Evolutionary conservation across 768 basidiomycete genomes (phyloP).

Genomic region (Mycena albidolilacea): DNA sequence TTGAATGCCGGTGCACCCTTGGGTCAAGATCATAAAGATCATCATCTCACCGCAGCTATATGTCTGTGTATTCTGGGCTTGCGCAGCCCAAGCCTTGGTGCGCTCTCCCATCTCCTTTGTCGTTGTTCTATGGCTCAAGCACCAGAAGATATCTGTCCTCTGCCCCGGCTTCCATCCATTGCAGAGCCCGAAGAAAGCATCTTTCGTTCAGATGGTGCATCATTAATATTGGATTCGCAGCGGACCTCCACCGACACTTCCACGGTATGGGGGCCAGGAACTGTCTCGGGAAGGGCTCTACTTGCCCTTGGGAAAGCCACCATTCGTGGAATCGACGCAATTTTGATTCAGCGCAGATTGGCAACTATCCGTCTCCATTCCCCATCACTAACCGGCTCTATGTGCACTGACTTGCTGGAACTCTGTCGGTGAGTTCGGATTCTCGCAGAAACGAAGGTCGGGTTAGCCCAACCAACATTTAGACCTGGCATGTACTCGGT

Average conservation of each 20-base stretch:
- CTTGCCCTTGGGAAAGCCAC: conserved; percentile 42
- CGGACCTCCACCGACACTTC: conserved; percentile 24
- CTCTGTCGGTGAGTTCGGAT: conserved; percentile 20
- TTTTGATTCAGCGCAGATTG: conserved; percentile 37
- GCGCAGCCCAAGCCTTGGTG: too few species aligned
- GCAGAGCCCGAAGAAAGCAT: too few species aligned
- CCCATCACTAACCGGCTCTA: not conserved
- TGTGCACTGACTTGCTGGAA: conserved; percentile 27
- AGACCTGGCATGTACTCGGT: conserved; percentile 20
- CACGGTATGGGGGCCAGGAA: conserved; percentile 42
- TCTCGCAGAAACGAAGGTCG: not conserved
- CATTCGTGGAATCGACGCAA: conserved; percentile 37
- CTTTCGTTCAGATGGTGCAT: too few species aligned
- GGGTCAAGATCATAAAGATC: too few species aligned
- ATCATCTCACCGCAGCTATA: not conserved
- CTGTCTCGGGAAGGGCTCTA: conserved; percentile 40
- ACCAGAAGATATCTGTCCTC: not conserved
- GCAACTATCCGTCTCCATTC: conserved; percentile 25
- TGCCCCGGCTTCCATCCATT: too few species aligned
- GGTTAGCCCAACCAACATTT: not conserved
- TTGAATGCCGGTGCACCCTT: too few species aligned
- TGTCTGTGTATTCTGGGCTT: not conserved
- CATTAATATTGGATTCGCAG: not conserved
- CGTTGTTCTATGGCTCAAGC: not conserved
- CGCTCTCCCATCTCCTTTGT: not conserved